phyloP scores from a whole-genome alignment of 495 filamentous ascomycete species.

The Neohortaea acidophila region DNA sequence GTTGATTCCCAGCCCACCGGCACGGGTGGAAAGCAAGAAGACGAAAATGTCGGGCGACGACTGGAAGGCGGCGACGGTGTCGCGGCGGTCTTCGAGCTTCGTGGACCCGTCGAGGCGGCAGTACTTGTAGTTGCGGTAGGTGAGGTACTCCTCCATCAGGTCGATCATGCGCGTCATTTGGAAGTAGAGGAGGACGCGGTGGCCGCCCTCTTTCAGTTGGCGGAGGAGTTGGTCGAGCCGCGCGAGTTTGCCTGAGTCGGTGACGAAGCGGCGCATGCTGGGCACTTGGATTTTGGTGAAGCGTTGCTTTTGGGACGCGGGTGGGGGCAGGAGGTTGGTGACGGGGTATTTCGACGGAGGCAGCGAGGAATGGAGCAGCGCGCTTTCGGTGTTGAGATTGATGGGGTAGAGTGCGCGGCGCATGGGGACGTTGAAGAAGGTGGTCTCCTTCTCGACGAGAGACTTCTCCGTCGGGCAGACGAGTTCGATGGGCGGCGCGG shows the following conservation, averaged over 20 bases:
- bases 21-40: slow-evolving; percentile 88
- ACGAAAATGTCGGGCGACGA: slow-evolving; percentile 83
- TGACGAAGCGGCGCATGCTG: slow-evolving; percentile 97
- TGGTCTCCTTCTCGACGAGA: slow-evolving; percentile 50
- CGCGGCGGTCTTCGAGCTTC: slow-evolving; percentile 92
- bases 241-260: slow-evolving; percentile 89
- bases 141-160: slow-evolving; percentile 96
- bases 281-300: slow-evolving; percentile 87
- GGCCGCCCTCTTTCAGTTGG: slow-evolving; percentile 76
- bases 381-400: slow-evolving; percentile 49
- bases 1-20: slow-evolving; percentile 96
- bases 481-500: slow-evolving; percentile 78
- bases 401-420: slow-evolving; percentile 61
- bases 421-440: slow-evolving; percentile 62
- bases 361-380: slow-evolving; percentile 53
- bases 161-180: slow-evolving; percentile 99
- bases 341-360: slow-evolving; percentile 48
- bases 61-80: slow-evolving; percentile 96
- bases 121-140: slow-evolving; percentile 97
- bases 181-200: slow-evolving; percentile 98
- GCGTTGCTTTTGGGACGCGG: slow-evolving; percentile 60
- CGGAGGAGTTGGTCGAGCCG: slow-evolving; percentile 78
- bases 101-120: slow-evolving; percentile 91
- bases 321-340: slow-evolving; percentile 52
- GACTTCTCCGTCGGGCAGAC: slow-evolving; percentile 54